Percentiles rank a stretch among this genome's conserved stretches.
These are phyloP conservation scores for Dentipellis fragilis DNA, from an alignment of 768 basidiomycete species.

Conservation along the genomic window DNA sequence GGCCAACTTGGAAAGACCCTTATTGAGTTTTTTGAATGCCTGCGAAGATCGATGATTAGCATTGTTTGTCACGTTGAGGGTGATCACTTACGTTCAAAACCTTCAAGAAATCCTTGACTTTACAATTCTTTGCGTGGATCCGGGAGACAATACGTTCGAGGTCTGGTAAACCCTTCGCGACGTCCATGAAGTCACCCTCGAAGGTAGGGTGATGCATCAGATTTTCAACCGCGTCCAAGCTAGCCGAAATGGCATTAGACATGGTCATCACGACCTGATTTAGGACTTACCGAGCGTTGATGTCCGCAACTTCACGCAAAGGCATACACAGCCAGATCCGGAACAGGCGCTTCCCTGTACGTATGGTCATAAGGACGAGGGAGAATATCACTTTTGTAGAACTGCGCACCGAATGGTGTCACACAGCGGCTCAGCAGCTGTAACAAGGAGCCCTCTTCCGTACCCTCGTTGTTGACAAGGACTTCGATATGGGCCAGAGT, in stretches of 20 bases:
- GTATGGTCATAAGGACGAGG: background rate
- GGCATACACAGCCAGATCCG: conserved; percentile 96
- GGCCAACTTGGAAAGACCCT: conserved; percentile 52
- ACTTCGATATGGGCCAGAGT: conserved; percentile 93
- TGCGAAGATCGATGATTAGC: conserved; percentile 18
- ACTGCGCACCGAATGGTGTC: conserved; percentile 76
- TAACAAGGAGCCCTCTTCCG: conserved; percentile 81
- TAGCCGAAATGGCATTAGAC: conserved; percentile 18
- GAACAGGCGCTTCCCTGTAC: conserved; percentile 79
- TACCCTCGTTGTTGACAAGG: conserved; percentile 87
- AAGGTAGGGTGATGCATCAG: conserved; percentile 74
- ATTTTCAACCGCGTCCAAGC: conserved; percentile 92
- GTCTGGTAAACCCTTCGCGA: conserved; percentile 82
- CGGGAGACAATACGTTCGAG: conserved; percentile 90
- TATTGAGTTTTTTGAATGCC: conserved; percentile 69
- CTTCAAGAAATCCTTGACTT: conserved; percentile 78
- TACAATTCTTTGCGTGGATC: conserved; percentile 88
- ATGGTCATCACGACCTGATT: background rate
- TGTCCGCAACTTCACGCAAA: conserved; percentile 67
- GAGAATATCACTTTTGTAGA: background rate
- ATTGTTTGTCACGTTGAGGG: background rate
- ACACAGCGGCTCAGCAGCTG: conserved; percentile 74
- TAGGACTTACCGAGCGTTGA: conserved; percentile 68
- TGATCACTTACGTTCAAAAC: conserved; percentile 52
- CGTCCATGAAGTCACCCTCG: conserved; percentile 59